Conservation (phyloP, 192 early-diverging fungal species). For the Coemansia nantahalensis region DNA sequence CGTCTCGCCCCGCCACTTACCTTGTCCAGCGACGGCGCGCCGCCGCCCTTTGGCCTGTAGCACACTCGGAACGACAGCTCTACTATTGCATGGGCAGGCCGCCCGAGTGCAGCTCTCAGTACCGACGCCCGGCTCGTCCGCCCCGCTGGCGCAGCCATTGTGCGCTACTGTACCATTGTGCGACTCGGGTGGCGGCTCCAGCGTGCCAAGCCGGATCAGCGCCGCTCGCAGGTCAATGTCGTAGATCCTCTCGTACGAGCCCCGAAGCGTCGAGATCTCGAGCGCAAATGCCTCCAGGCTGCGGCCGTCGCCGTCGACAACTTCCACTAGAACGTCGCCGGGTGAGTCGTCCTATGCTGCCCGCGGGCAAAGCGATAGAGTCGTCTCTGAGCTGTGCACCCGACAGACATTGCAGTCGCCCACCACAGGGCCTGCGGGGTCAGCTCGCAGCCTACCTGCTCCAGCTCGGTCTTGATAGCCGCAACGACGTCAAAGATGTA, state of each 20-base stretch:
- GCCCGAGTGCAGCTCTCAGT: background rate
- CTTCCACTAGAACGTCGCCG: constrained; percentile 37
- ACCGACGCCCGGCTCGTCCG: too few species aligned
- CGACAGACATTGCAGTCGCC: too few species aligned
- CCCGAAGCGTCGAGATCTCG: constrained; percentile 20
- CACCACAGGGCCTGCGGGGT: too few species aligned
- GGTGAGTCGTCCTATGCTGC: constrained; percentile 9
- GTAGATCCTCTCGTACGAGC: constrained; percentile 18
- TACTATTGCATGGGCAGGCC: background rate
- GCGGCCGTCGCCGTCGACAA: constrained; percentile 20
- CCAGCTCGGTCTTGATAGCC: constrained; percentile 39
- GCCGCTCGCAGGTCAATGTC: constrained; percentile 41
- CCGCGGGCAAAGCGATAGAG: background rate
- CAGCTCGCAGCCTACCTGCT: constrained; percentile 48
- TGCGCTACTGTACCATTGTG: too few species aligned
- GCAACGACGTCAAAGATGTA: constrained; percentile 47
- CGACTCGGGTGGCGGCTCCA: constrained; percentile 17
- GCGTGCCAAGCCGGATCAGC: constrained; percentile 29
- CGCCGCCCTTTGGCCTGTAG: constrained; percentile 22
- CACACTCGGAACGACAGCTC: constrained; percentile 32
- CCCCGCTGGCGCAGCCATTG: too few species aligned
- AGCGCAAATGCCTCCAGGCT: constrained; percentile 36
- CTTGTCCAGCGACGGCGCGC: constrained; percentile 30
- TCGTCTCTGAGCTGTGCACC: too few species aligned
- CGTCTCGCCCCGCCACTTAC: too few species aligned